Evolutionary conservation across 2,329 filamentous ascomycete species (phyloP).

Genomic region (Fonsecaea erecta): DNA sequence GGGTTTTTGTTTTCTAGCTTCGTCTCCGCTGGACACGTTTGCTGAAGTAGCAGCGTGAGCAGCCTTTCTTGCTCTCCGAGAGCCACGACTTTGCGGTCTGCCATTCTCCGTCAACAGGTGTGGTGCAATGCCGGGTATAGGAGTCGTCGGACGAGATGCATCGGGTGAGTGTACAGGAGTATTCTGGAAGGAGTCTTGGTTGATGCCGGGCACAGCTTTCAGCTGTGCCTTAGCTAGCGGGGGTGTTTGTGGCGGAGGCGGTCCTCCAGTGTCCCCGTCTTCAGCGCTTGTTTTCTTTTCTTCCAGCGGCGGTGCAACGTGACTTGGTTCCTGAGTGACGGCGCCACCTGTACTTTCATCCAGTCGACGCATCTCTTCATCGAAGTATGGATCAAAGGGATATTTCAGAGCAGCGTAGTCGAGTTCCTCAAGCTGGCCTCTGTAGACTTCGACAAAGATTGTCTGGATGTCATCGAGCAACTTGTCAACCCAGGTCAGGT

Average conservation of each 20-base stretch:
- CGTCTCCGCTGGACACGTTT: conserved; percentile 81
- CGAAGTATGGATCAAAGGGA: conserved; percentile 90
- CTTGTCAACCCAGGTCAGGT: conserved; percentile 96
- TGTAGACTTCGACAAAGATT: conserved; percentile 89
- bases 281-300: conserved; percentile 54
- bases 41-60: conserved; percentile 63
- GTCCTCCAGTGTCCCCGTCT: conserved; percentile 54
- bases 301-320: conserved; percentile 46
- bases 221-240: conserved; percentile 57
- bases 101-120: conserved; percentile 74
- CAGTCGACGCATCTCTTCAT: conserved; percentile 85
- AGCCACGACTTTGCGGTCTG: conserved; percentile 76
- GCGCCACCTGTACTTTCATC: conserved; percentile 55
- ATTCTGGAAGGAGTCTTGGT: conserved; percentile 64
- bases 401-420: conserved; percentile 80
- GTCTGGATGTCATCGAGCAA: conserved; percentile 93
- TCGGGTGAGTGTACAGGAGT: conserved; percentile 73
- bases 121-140: conserved; percentile 59
- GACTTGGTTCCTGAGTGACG: conserved; percentile 53
- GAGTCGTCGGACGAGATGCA: conserved; percentile 79
- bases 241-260: conserved; percentile 58
- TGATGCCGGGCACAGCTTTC: conserved; percentile 48
- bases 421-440: conserved; percentile 79
- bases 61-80: conserved; percentile 75
- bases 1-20: conserved; percentile 66